Evolutionary conservation across 1,139 yeast genomes (phyloP), one percentile per base, ranked within the genome.

Genomic region (Geotrichum aggregatum): DNA sequence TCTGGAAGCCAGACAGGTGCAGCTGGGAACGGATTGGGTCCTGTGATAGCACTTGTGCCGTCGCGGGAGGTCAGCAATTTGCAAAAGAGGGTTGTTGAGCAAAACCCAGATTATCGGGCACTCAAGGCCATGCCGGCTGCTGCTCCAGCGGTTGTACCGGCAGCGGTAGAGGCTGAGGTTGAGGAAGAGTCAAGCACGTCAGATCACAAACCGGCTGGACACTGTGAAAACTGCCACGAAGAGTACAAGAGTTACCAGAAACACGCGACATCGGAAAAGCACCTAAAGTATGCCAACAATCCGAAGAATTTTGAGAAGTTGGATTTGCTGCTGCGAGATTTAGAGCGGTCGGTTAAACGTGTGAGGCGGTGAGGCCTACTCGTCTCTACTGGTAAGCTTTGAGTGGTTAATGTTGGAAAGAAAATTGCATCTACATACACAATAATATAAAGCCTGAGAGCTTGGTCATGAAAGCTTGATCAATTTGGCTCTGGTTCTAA

Each of bases 151-250:
- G 39, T 3, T 6, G 14, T 39, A 14, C 28, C 16, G 28, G 8
- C 8, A 24, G 36, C 36, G n/a, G 8, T 3, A n/a, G 36, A 14
- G 19, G 18, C 36, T 13, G 40, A 42, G 13, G 5, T 24, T 13
- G 31, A 30, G 14, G 40, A 38, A 28, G 35, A 28, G 3, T n/a
- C 42, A 14, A 34, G 34, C 44, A 22, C 14, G 13, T 41, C 44
- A 13, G 35, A 51, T 33, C 47, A 51, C 8, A 22, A 14, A 26
- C 22, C 35, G 34, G n/a, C 44, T 1, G 56, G 58, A 0, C 88
- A 87, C 68, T 92, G 98, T 71, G 99, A 92, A 66, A 94, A 92
- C 67, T 92, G 99, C 68, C 77, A 94, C 33, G 87, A 85, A 59
- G 84, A 85, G 65, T 92, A 87, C 65, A 91, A 86, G 50, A 79